Evolutionary conservation across 1,284 basidiomycete species (phyloP).

Genomic region (Puccinia horiana): DNA sequence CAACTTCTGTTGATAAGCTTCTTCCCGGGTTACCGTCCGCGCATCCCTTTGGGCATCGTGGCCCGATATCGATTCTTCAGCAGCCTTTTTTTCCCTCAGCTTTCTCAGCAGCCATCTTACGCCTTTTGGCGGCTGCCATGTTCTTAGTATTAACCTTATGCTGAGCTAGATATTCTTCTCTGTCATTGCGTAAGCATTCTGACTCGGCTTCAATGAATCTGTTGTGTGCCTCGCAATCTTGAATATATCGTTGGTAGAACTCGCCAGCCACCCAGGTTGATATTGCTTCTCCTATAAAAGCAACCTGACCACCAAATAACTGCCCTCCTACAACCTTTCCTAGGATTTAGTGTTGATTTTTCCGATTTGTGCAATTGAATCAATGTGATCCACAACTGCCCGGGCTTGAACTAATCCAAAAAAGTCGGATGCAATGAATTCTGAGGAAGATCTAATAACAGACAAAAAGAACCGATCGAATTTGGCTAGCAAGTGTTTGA

Average conservation of each 20-base stretch:
- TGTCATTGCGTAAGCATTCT: not conserved
- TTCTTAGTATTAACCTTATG: too few species aligned
- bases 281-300: not conserved
- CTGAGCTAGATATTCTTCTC: not conserved
- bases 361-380: not conserved
- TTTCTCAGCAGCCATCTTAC: too few species aligned
- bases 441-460: not conserved
- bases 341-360: not conserved
- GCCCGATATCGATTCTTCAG: too few species aligned
- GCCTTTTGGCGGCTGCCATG: too few species aligned
- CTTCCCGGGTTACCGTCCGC: too few species aligned
- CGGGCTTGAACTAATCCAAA: not conserved
- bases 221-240: not conserved
- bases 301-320: not conserved
- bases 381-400: not conserved
- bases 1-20: too few species aligned
- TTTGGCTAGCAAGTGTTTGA: not conserved
- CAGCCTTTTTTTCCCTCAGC: too few species aligned
- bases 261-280: not conserved
- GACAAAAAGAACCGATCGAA: not conserved
- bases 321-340: not conserved
- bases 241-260: not conserved
- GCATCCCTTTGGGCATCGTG: too few species aligned
- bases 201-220: too few species aligned
- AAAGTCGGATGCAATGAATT: not conserved